Percentiles rank a stretch among this genome's conserved stretches.
phyloP scores from a whole-genome alignment of 2,329 filamentous ascomycete genomes.

The Penicillium crustosum region DNA sequence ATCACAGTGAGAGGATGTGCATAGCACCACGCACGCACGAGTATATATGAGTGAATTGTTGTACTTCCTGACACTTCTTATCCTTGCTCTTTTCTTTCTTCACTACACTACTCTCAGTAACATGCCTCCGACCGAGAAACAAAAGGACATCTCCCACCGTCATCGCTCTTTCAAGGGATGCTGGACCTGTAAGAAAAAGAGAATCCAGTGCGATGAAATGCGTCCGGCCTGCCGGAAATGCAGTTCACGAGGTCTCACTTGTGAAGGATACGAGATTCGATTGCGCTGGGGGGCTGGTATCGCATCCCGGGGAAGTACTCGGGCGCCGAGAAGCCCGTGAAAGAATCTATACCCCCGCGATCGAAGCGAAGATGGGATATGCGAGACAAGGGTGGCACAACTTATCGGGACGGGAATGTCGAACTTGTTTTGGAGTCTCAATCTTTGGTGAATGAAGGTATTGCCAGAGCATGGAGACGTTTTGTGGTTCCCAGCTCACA shows the following conservation, averaged over 20 bases:
- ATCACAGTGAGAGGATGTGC: conserved; percentile 13
- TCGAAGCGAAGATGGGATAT: conserved; percentile 25
- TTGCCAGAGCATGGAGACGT: background rate
- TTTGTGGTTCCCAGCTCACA: background rate
- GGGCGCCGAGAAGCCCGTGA: conserved; percentile 23
- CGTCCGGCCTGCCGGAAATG: conserved; percentile 22
- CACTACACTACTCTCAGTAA: background rate
- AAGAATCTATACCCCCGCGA: conserved; percentile 23
- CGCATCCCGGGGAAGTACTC: conserved; percentile 23
- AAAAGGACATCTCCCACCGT: conserved; percentile 13
- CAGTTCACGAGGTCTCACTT: conserved; percentile 14
- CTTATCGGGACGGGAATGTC: conserved; percentile 7
- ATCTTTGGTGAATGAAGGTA: conserved; percentile 14
- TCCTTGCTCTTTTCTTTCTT: background rate
- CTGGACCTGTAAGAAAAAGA: conserved; percentile 27
- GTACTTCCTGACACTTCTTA: background rate
- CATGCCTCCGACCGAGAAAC: conserved; percentile 15
- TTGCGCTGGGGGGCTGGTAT: conserved; percentile 27
- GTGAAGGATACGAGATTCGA: conserved; percentile 25
- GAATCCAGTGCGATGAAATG: conserved; percentile 25
- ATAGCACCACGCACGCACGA: conserved; percentile 4
- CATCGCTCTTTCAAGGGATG: conserved; percentile 27
- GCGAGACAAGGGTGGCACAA: conserved; percentile 11
- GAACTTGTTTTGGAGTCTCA: conserved; percentile 14
- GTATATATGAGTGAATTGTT: conserved; percentile 17